These are phyloP conservation scores for Russula sp. DNA, from an alignment of 768 basidiomycete genomes.

Conservation along the genomic window DNA sequence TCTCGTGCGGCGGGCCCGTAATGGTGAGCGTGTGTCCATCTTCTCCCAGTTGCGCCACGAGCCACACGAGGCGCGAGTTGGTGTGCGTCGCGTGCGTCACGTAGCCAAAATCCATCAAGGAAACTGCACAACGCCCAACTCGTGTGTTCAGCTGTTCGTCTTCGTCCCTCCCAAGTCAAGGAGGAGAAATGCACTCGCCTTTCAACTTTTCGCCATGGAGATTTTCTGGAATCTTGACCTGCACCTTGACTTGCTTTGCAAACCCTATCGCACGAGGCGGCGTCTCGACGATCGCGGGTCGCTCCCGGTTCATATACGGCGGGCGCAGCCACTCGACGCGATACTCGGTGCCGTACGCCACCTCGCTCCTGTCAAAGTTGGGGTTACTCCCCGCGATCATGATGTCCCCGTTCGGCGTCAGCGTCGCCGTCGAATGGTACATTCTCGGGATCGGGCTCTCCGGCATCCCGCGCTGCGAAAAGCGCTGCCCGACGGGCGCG, in stretches of 20 bases:
- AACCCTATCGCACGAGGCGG: slow-evolving; percentile 38
- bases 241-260: slow-evolving; percentile 40
- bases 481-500: slow-evolving; percentile 48
- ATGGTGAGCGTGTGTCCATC: slow-evolving; percentile 45
- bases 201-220: slow-evolving; percentile 37
- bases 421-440: slow-evolving; percentile 79
- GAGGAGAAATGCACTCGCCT: slow-evolving; percentile 30
- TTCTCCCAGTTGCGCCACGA: slow-evolving; percentile 39
- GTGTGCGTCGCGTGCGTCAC: slow-evolving; percentile 73
- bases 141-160: not conserved
- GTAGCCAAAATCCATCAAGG: slow-evolving; percentile 75
- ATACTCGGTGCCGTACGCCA: slow-evolving; percentile 78
- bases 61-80: slow-evolving; percentile 68
- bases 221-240: slow-evolving; percentile 36
- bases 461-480: slow-evolving; percentile 46
- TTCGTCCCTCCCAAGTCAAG: too few species aligned
- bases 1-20: slow-evolving; percentile 54
- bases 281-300: slow-evolving; percentile 39
- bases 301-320: slow-evolving; percentile 59
- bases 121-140: slow-evolving; percentile 37
- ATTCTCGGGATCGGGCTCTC: slow-evolving; percentile 62
- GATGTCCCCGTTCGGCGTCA: slow-evolving; percentile 62
- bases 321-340: slow-evolving; percentile 82
- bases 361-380: slow-evolving; percentile 68
- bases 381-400: slow-evolving; percentile 84